These are phyloP conservation scores for Tilletia indica DNA, from an alignment of 1,284 basidiomycete species.

Conservation along the genomic window DNA sequence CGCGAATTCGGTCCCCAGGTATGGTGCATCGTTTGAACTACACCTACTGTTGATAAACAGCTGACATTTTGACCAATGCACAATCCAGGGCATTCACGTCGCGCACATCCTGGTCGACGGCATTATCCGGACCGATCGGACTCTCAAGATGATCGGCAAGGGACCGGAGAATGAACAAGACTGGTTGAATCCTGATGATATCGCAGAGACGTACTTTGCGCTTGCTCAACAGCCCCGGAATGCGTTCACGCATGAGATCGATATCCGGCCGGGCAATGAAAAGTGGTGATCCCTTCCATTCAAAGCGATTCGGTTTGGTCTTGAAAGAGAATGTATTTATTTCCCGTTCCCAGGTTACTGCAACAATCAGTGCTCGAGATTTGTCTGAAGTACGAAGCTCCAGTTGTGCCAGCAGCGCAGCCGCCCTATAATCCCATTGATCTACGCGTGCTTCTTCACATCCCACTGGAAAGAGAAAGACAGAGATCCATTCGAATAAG, in stretches of 20 bases:
- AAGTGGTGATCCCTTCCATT: neutral
- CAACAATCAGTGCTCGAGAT: too few relatives aligned
- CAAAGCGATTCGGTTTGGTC: too few relatives aligned
- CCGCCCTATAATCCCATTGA: neutral
- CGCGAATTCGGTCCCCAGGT: constrained; percentile 56
- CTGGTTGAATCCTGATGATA: constrained; percentile 31
- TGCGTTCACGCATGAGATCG: constrained; percentile 54
- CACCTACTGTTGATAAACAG: too few relatives aligned
- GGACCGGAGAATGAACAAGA: constrained; percentile 23
- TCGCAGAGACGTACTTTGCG: constrained; percentile 47
- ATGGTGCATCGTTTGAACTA: too few relatives aligned
- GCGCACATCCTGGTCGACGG: constrained; percentile 58
- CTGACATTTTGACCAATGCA: too few relatives aligned
- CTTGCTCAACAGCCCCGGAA: constrained; percentile 54
- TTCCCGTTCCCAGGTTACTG: too few relatives aligned
- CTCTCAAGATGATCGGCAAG: constrained; percentile 4
- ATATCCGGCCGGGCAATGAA: constrained; percentile 16
- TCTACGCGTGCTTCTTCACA: neutral
- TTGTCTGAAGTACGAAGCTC: too few relatives aligned
- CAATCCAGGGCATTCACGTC: constrained; percentile 57
- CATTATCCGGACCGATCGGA: constrained; percentile 47
- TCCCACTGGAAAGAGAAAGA: neutral
- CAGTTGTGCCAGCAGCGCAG: too few relatives aligned
- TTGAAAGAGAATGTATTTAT: too few relatives aligned
- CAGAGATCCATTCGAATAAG: neutral